phyloP scores from a whole-genome alignment of 1,139 yeast species.

The Candida sp. region DNA sequence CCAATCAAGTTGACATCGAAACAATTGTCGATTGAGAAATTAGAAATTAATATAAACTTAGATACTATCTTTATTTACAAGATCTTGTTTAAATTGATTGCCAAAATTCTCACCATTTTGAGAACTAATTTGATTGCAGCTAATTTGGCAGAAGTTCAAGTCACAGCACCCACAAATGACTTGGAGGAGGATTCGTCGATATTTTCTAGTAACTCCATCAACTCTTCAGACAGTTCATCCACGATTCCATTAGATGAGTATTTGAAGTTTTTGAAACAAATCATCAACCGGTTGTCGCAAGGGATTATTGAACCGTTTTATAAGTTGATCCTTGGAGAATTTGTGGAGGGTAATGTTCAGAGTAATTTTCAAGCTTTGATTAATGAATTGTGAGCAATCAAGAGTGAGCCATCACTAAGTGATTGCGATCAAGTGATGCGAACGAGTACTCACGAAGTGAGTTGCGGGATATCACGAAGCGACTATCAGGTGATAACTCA shows the following conservation, averaged over 20 bases:
- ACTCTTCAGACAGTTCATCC: constrained; percentile 20
- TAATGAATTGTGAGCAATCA: constrained; percentile 15
- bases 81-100: constrained; percentile 28
- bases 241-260: constrained; percentile 29
- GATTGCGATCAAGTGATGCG: too few species aligned
- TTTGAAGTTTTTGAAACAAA: constrained; percentile 23
- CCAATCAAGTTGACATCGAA: constrained; percentile 42
- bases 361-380: constrained; percentile 30
- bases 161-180: neutral
- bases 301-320: constrained; percentile 43
- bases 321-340: constrained; percentile 23
- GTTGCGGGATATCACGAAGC: too few species aligned
- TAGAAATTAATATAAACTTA: constrained; percentile 41
- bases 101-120: constrained; percentile 25
- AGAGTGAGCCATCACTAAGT: too few species aligned
- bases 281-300: constrained; percentile 24
- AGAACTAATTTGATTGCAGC: constrained; percentile 14
- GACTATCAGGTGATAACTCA: too few species aligned
- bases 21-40: constrained; percentile 42
- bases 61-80: constrained; percentile 41
- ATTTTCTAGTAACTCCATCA: constrained; percentile 28
- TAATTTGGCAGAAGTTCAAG: constrained; percentile 4
- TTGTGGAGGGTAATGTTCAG: constrained; percentile 28
- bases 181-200: constrained; percentile 27
- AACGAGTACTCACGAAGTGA: too few species aligned